Evolutionary conservation across 1,139 yeast genomes (phyloP).

Genomic region (Blastobotrys illinoisensis): DNA sequence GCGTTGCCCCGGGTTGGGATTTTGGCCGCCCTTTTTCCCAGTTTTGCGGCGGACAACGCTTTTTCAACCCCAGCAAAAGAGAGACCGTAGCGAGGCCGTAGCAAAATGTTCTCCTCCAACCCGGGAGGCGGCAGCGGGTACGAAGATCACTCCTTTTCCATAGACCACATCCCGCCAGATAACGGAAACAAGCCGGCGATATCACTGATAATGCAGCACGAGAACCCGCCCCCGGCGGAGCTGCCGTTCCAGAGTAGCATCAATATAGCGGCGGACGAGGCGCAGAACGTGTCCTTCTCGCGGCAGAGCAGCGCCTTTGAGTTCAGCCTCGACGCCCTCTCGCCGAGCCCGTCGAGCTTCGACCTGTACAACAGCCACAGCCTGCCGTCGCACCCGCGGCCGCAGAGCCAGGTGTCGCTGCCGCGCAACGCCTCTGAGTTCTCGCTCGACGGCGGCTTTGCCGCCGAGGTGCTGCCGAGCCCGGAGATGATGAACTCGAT

Average conservation of each 20-base stretch:
- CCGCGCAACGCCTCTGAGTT: background rate
- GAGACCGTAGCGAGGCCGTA: background rate
- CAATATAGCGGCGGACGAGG: background rate
- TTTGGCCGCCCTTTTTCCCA: background rate
- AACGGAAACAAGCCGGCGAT: background rate
- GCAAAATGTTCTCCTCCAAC: background rate
- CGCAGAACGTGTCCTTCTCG: background rate
- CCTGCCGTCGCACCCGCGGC: background rate
- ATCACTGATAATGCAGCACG: background rate
- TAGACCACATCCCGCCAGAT: background rate
- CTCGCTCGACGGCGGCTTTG: background rate
- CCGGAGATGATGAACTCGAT: background rate
- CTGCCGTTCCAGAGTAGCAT: background rate
- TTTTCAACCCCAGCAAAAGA: background rate
- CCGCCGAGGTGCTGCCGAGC: background rate
- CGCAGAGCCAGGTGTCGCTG: background rate
- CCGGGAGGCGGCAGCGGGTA: background rate
- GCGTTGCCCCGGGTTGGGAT: background rate
- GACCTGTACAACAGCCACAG: slow-evolving; percentile 3
- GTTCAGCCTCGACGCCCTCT: slow-evolving; percentile 28
- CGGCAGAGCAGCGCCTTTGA: slow-evolving; percentile 20
- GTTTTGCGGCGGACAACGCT: background rate
- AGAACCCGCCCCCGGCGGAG: background rate
- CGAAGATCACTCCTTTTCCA: background rate
- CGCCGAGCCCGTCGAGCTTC: slow-evolving; percentile 12